Conservation (phyloP, 192 early-diverging fungal species). For the Coemansia sp. region DNA sequence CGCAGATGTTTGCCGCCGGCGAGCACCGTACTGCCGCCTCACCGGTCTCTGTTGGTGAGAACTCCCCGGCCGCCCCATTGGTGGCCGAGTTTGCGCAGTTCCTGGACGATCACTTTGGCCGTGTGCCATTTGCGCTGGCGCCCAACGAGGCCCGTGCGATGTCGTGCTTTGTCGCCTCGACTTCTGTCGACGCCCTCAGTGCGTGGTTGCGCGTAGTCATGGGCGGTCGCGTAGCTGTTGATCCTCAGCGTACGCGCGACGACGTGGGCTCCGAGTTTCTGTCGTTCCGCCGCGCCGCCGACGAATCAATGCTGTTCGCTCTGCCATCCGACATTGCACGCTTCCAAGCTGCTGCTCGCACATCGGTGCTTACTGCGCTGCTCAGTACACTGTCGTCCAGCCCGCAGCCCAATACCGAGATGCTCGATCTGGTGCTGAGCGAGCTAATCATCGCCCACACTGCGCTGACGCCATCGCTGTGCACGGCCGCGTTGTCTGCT, state of each 20-base stretch:
- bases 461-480: conserved; percentile 23
- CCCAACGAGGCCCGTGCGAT: conserved; percentile 9
- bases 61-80: background rate
- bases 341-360: conserved; percentile 3
- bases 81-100: conserved; percentile 13
- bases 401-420: background rate
- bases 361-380: background rate
- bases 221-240: conserved; percentile 11
- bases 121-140: conserved; percentile 22
- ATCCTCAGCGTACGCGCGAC: background rate
- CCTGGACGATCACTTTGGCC: conserved; percentile 8
- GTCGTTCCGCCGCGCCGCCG: conserved; percentile 10
- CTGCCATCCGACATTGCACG: background rate
- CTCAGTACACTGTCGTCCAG: background rate
- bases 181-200: background rate
- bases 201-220: conserved; percentile 11
- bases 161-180: conserved; percentile 9
- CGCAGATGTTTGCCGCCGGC: conserved; percentile 23
- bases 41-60: too few relatives aligned
- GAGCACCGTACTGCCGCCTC: background rate
- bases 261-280: conserved; percentile 11
- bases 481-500: conserved; percentile 15
- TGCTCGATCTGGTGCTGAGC: background rate
- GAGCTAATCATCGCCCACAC: background rate
- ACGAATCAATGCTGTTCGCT: conserved; percentile 6